These are phyloP conservation scores for Calcarisporium arbuscula DNA, from an alignment of 2,329 filamentous ascomycete genomes.

Conservation along the genomic window DNA sequence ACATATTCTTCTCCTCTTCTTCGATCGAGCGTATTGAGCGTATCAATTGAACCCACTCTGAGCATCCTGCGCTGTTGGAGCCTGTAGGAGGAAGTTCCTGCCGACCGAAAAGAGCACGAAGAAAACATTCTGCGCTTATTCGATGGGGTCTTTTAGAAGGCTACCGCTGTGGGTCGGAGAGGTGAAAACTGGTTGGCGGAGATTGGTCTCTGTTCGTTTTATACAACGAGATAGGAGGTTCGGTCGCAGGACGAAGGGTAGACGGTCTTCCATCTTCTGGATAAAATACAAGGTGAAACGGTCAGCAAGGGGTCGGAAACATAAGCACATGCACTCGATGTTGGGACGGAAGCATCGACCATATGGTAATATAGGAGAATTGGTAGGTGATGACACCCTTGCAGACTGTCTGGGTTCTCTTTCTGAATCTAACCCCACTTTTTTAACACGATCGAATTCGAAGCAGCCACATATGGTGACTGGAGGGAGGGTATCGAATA, in stretches of 20 bases:
- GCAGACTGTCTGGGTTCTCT: constrained; percentile 88
- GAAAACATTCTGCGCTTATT: constrained; percentile 74
- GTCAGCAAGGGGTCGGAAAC: too few species aligned
- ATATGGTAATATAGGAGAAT: too few species aligned
- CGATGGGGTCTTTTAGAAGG: constrained; percentile 82
- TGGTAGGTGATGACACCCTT: too few species aligned
- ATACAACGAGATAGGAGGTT: constrained; percentile 91
- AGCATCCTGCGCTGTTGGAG: constrained; percentile 64
- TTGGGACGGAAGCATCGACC: too few species aligned
- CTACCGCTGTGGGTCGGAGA: constrained; percentile 85
- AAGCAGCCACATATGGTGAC: constrained; percentile 95
- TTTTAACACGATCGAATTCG: constrained; percentile 90
- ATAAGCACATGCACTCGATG: too few species aligned
- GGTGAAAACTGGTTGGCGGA: constrained; percentile 80
- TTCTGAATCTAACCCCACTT: constrained; percentile 78
- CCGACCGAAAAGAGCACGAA: constrained; percentile 91
- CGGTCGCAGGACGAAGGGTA: constrained; percentile 85
- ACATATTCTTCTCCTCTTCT: constrained; percentile 80
- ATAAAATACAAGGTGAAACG: too few species aligned
- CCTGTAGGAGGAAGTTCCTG: constrained; percentile 87
- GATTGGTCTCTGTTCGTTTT: constrained; percentile 79
- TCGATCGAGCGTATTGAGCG: constrained; percentile 74
- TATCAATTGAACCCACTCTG: constrained; percentile 83
- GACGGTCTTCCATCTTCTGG: constrained; percentile 82
- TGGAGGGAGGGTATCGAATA: constrained; percentile 7